These are phyloP conservation scores for Amphichorda felina DNA, from an alignment of 2,329 filamentous ascomycete species.

Conservation along the genomic window DNA sequence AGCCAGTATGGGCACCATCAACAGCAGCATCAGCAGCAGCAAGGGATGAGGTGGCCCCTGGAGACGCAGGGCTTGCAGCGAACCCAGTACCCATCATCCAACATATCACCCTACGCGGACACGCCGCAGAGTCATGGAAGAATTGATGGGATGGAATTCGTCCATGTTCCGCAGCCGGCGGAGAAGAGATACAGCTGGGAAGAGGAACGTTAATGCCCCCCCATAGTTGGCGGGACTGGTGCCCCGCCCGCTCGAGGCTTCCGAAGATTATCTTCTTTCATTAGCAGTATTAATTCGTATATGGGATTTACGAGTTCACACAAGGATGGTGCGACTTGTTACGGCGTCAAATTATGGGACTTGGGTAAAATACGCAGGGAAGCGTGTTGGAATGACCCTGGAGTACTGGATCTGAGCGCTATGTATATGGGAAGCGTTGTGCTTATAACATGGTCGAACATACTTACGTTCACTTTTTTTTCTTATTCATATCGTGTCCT, in stretches of 20 bases:
- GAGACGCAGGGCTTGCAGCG: neutral
- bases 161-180: constrained; percentile 39
- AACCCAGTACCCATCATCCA: no score
- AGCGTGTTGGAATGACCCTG: no score
- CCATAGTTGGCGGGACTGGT: no score
- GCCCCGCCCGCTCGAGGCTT: no score
- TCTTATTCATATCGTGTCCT: no score
- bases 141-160: constrained; percentile 28
- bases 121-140: constrained; percentile 22
- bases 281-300: no score
- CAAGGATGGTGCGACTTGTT: no score
- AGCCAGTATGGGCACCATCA: constrained; percentile 5
- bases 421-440: no score
- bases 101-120: constrained; percentile 7
- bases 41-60: neutral
- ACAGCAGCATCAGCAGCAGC: constrained; percentile 6
- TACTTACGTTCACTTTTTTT: neutral
- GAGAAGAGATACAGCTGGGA: constrained; percentile 41
- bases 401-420: neutral
- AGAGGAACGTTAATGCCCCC: neutral
- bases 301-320: no score
- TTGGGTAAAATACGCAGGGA: no score
- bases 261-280: no score
- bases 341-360: no score
- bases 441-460: neutral